Evolutionary conservation across 2,329 filamentous ascomycete genomes (phyloP).

Genomic region (Fusarium xyrophilum): DNA sequence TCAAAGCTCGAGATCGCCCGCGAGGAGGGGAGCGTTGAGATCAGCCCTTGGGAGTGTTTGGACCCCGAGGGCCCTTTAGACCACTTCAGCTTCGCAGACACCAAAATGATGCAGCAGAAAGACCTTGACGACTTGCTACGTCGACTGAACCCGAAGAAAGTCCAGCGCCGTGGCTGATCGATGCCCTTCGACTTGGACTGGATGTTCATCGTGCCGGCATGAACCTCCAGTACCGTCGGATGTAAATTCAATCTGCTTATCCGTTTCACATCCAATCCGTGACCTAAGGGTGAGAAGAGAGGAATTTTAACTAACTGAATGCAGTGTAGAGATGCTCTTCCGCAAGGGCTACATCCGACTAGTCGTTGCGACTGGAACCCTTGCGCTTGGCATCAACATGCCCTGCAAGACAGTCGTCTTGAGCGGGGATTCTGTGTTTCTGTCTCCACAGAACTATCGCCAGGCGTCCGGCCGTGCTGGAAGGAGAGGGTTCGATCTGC

Average conservation of each 20-base stretch:
- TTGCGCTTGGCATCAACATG: conserved; percentile 83
- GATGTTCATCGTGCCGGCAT: conserved; percentile 77
- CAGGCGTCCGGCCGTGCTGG: conserved; percentile 80
- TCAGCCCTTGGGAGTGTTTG: conserved; percentile 46
- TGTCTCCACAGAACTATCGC: conserved; percentile 78
- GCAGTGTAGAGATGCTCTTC: conserved; percentile 73
- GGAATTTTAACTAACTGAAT: conserved; percentile 4
- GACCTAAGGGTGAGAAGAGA: not conserved
- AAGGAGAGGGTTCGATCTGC: conserved; percentile 78
- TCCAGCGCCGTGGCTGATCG: conserved; percentile 59
- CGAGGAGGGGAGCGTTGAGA: conserved; percentile 62
- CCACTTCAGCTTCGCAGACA: conserved; percentile 71
- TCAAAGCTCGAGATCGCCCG: conserved; percentile 64
- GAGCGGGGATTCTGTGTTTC: conserved; percentile 72
- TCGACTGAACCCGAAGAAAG: conserved; percentile 65
- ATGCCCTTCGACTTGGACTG: conserved; percentile 70
- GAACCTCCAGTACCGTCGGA: conserved; percentile 68
- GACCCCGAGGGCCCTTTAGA: conserved; percentile 69
- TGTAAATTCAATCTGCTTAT: conserved; percentile 46
- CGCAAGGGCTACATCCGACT: conserved; percentile 73
- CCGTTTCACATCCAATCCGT: not conserved
- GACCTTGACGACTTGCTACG: conserved; percentile 49
- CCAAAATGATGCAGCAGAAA: conserved; percentile 45
- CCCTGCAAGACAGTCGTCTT: conserved; percentile 85
- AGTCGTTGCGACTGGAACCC: conserved; percentile 77